These are phyloP conservation scores for Coniochaeta prunicola DNA, from an alignment of 2,329 filamentous ascomycete genomes.

Conservation along the genomic window DNA sequence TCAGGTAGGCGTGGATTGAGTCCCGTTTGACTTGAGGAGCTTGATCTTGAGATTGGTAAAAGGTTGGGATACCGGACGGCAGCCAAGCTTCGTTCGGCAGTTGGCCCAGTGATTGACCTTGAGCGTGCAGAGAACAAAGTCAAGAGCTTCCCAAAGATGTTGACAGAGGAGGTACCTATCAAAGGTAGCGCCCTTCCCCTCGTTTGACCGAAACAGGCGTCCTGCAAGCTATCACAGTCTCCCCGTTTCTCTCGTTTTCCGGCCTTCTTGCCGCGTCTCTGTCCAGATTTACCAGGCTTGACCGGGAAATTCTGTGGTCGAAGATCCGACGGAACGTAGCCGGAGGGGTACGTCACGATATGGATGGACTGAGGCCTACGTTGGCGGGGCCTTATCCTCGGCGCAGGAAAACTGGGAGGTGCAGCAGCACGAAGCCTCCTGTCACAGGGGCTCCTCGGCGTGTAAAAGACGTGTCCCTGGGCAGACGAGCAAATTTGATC, in stretches of 20 bases:
- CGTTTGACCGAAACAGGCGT: slow-evolving; percentile 7
- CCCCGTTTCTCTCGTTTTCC: slow-evolving; percentile 32
- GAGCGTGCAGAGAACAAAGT: slow-evolving; percentile 15
- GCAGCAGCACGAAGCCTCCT: slow-evolving; percentile 12
- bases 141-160: slow-evolving; percentile 18
- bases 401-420: slow-evolving; percentile 23
- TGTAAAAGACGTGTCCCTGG: slow-evolving; percentile 18
- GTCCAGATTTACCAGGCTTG: slow-evolving; percentile 26
- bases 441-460: slow-evolving; percentile 13
- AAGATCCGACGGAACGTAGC: slow-evolving; percentile 31
- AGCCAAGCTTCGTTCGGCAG: not conserved
- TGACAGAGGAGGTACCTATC: slow-evolving; percentile 24
- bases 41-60: not conserved
- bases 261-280: slow-evolving; percentile 26
- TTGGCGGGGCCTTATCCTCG: slow-evolving; percentile 40
- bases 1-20: not conserved
- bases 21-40: not conserved
- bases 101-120: slow-evolving; percentile 4
- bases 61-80: not conserved
- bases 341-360: slow-evolving; percentile 39
- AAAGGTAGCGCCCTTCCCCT: slow-evolving; percentile 20
- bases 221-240: slow-evolving; percentile 12
- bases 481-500: not conserved
- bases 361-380: slow-evolving; percentile 49
- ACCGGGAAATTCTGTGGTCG: slow-evolving; percentile 21